phyloP scores from a whole-genome alignment of 2,329 filamentous ascomycete genomes.

The Fusarium luffae region DNA sequence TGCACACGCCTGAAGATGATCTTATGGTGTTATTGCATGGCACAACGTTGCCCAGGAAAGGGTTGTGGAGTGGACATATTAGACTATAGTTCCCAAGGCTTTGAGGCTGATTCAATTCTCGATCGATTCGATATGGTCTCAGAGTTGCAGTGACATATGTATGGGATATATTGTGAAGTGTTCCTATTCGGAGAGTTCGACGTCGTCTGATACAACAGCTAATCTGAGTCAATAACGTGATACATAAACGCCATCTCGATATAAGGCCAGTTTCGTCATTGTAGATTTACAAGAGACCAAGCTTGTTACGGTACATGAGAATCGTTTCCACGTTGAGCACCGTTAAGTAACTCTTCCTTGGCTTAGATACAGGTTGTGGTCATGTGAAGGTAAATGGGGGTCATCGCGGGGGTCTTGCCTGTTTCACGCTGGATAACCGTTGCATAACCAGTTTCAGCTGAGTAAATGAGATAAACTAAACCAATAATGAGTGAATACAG shows the following conservation, averaged over 20 bases:
- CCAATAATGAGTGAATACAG: background rate
- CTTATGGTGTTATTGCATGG: background rate
- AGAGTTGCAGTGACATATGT: background rate
- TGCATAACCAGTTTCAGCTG: constrained; percentile 14
- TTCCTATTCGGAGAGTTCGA: background rate
- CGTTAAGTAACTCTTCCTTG: constrained; percentile 9
- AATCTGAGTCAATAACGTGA: background rate
- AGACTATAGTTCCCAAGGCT: background rate
- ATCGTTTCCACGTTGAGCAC: constrained; percentile 9
- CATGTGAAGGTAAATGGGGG: constrained; percentile 12
- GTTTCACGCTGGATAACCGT: constrained; percentile 1
- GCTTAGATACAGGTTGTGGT: background rate
- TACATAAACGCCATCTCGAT: background rate
- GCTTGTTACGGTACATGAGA: background rate
- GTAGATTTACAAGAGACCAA: background rate
- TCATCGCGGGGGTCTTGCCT: background rate
- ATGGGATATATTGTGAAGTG: background rate
- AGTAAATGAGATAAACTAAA: background rate
- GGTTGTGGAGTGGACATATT: background rate
- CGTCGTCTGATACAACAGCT: background rate
- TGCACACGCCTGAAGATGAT: constrained; percentile 3
- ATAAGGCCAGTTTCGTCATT: background rate
- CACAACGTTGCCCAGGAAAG: background rate
- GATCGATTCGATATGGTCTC: background rate
- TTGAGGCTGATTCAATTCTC: background rate